phyloP scores from a whole-genome alignment of 176 grass and related monocot genomes.

The Hyparrhenia diplandra region DNA sequence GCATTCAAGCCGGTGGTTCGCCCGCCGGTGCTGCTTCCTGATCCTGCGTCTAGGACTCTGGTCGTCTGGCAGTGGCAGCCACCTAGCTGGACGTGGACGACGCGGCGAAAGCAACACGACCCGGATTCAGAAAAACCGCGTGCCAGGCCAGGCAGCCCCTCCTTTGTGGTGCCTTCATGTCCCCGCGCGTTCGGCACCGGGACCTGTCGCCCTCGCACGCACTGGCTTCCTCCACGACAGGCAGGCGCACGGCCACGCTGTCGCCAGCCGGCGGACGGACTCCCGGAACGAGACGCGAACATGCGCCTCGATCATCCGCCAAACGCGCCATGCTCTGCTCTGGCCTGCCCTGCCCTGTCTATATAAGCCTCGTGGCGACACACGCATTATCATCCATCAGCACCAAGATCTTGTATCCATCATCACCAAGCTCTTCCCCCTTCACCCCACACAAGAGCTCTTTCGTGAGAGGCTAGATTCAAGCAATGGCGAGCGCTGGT shows the following conservation, averaged over 20 bases:
- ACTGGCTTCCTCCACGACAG: not conserved
- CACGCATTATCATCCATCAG: not conserved
- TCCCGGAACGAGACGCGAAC: slow-evolving; percentile 31
- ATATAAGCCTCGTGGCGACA: slow-evolving; percentile 31
- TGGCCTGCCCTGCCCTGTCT: not conserved
- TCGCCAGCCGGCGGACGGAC: slow-evolving; percentile 18
- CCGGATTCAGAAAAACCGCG: not conserved
- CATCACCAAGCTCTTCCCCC: too few species aligned
- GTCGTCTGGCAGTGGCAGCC: not conserved
- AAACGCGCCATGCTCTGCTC: not conserved
- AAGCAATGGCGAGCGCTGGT: not conserved
- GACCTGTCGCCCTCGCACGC: not conserved
- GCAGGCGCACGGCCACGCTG: not conserved
- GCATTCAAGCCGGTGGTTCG: not conserved
- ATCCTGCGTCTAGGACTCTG: not conserved
- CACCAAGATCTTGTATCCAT: not conserved
- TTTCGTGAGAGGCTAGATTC: not conserved
- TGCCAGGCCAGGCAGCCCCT: too few species aligned
- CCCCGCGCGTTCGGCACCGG: not conserved
- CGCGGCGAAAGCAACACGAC: not conserved
- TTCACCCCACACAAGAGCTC: not conserved
- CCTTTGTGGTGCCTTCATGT: not conserved
- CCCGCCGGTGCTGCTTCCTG: not conserved
- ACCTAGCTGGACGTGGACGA: not conserved
- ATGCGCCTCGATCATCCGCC: slow-evolving; percentile 26